phyloP scores from a whole-genome alignment of 148 eudicot genomes.

The Rhododendron henanense region DNA sequence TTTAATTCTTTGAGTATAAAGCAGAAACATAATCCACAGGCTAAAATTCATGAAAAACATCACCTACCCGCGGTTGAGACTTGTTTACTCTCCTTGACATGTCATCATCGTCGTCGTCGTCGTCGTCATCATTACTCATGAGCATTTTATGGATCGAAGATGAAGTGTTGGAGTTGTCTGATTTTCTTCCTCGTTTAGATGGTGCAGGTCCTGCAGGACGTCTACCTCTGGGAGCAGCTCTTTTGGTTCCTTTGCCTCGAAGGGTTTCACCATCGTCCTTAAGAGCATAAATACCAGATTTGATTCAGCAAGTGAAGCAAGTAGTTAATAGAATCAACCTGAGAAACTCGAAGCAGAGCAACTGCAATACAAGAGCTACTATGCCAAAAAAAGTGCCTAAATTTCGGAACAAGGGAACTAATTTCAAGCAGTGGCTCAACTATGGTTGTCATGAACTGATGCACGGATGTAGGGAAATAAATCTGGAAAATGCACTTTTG shows the following conservation, averaged over 20 bases:
- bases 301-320: background rate
- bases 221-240: conserved; percentile 85
- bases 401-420: background rate
- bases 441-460: background rate
- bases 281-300: conserved; percentile 4
- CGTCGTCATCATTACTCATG: conserved; percentile 48
- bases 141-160: conserved; percentile 64
- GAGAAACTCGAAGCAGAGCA: background rate
- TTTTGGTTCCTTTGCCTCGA: conserved; percentile 61
- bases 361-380: background rate
- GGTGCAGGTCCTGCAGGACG: conserved; percentile 36
- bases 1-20: background rate
- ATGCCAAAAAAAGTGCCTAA: background rate
- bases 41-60: conserved; percentile 1
- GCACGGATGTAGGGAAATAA: background rate
- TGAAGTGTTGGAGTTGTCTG: conserved; percentile 57
- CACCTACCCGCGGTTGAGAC: conserved; percentile 72
- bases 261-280: conserved; percentile 56
- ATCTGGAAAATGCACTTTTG: background rate
- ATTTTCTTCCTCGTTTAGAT: conserved; percentile 79
- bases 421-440: background rate
- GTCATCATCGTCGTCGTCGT: conserved; percentile 57
- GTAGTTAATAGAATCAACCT: background rate
- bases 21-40: conserved; percentile 3
- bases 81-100: conserved; percentile 37